phyloP scores from a whole-genome alignment of 2,329 filamentous ascomycete genomes.

The Pseudonectria buxi region DNA sequence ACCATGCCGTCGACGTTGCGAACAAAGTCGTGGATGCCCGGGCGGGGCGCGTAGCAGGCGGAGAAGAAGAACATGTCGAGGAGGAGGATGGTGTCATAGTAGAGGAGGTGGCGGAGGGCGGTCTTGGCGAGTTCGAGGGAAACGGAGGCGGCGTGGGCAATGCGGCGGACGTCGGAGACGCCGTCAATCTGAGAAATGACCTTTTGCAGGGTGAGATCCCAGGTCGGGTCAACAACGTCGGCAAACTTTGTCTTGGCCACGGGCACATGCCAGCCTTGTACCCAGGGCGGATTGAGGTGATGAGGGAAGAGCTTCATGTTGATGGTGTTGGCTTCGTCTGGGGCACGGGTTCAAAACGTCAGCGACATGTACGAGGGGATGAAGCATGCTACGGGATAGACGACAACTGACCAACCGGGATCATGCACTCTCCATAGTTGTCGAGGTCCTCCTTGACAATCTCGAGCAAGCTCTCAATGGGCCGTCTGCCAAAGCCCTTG shows the following conservation, averaged over 20 bases:
- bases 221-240: conserved; percentile 59
- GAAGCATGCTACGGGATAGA: neutral
- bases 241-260: conserved; percentile 62
- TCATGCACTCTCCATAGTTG: conserved; percentile 98
- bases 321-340: conserved; percentile 87
- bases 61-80: conserved; percentile 94
- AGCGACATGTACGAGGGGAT: conserved; percentile 1
- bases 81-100: conserved; percentile 85
- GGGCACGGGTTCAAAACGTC: neutral
- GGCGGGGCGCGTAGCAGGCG: conserved; percentile 78
- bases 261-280: conserved; percentile 87
- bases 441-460: conserved; percentile 82
- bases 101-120: conserved; percentile 81
- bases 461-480: conserved; percentile 78
- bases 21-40: conserved; percentile 73
- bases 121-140: conserved; percentile 80
- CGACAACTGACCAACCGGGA: conserved; percentile 70
- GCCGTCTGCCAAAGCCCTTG: conserved; percentile 46
- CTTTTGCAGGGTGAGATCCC: conserved; percentile 71
- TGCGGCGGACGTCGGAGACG: conserved; percentile 79
- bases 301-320: conserved; percentile 94
- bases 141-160: conserved; percentile 77
- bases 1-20: conserved; percentile 67
- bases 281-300: conserved; percentile 66
- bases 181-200: conserved; percentile 86